Evolutionary conservation across 2,329 filamentous ascomycete genomes (phyloP), one percentile per base, ranked within the genome.

Genomic region (Zymoseptoria pseudotritici): DNA sequence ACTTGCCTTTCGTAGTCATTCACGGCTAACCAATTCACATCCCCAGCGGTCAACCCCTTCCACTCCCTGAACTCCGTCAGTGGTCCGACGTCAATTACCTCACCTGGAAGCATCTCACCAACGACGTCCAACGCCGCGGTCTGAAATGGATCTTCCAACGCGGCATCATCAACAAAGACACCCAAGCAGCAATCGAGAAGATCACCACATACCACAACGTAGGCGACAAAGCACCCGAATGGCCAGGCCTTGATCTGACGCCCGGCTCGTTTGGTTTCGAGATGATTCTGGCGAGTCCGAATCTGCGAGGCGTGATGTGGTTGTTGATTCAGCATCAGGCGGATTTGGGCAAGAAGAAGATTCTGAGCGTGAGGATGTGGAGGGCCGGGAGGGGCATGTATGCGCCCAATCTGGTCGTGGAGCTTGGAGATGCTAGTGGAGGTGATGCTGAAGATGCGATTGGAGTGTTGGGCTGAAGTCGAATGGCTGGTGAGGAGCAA

Each of bases 61-160:
- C 61, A 19, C 26, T 63, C 4, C 58, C 58, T 9, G 50, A 54
- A 13, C 50, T 64, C 4, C 50, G 31, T n/a, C 60, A 62, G 11
- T 61, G 59, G 59, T 61, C 56, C 24, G 61, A 63, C 31, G 52
- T 65, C n/a, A 53, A 52, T 22, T 56, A 26, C 51, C 59, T 65
- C 20, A 61, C 56, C 11, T 63, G 57, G 64, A 26, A 50, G n/a
- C 29, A 60, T 56, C 56, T 63, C 50, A 60, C 52, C 42, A 52
- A 20, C 22, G 22, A 24, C 20, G 9, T 51, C 26, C 36, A 61
- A 29, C 54, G 61, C 29, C 49, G 31, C 6, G 36, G 17, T 7
- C 36, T 46, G 36, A 46, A 46, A 46, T 63, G 42, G 17, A 57
- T 65, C n/a, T 56, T 62, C 42, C 61, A 58, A 20, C 57, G 59